Base-by-base conservation (phyloP, 768 basidiomycete species). In the Trametes elegans region DNA sequence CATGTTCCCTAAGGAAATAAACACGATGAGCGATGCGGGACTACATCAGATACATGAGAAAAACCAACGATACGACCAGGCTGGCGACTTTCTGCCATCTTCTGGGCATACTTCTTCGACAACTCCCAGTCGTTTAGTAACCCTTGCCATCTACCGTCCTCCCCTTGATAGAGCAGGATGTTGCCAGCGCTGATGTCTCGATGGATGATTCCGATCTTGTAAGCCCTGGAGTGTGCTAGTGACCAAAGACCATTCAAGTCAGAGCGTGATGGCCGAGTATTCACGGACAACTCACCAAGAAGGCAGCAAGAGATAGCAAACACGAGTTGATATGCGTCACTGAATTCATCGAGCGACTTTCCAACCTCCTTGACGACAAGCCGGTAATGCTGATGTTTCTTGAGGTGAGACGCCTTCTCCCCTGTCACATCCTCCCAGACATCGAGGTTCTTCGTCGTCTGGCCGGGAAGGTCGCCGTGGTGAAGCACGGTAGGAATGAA, bases 1-100 rank as follows among this genome's bases (percentile, higher is more conserved):
- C 56, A 61, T 13, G 64, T 66, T 16, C 62, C 64, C 62, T 66
- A 44, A n/a, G n/a, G n/a, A n/a, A n/a, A n/a, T n/a, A n/a, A n/a
- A n/a, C n/a, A n/a, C n/a, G n/a, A n/a, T n/a, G n/a, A n/a, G n/a
- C n/a, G n/a, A n/a, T n/a, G n/a, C n/a, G n/a, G n/a, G n/a, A n/a
- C n/a, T n/a, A n/a, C n/a, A n/a, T n/a, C n/a, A n/a, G n/a, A n/a
- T 3, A 4, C 13, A 18, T 28, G 26, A 1, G 23, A n/a, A n/a
- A n/a, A n/a, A n/a, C n/a, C n/a, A n/a, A n/a, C n/a, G n/a, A n/a
- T n/a, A n/a, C n/a, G n/a, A n/a, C n/a, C n/a, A n/a, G n/a, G n/a
- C n/a, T n/a, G n/a, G n/a, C n/a, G n/a, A n/a, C n/a, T n/a, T n/a
- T n/a, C n/a, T n/a, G n/a, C n/a, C n/a, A n/a, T n/a, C n/a, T n/a